Conservation (phyloP, 129 eudicot genomes). For the Scalesia atractyloides region DNA sequence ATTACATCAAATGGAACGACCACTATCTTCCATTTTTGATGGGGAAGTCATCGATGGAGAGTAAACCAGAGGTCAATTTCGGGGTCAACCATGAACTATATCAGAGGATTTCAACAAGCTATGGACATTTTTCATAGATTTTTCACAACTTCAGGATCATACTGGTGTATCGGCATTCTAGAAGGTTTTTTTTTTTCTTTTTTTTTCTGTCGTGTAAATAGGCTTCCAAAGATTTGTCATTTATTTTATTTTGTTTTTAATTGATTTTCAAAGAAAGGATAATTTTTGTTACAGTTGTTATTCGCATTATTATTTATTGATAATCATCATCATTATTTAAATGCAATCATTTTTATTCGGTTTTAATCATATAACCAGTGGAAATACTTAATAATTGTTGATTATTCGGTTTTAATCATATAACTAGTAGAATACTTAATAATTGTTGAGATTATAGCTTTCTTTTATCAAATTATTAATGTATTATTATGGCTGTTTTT, state of each 20-base stretch:
- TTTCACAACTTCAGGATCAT: slow-evolving; percentile 41
- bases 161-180: slow-evolving; percentile 52
- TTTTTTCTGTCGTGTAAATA: too few species aligned
- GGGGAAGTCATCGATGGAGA: slow-evolving; percentile 46
- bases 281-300: slow-evolving; percentile 7
- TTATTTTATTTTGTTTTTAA: slow-evolving; percentile 15
- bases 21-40: slow-evolving; percentile 58
- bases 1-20: slow-evolving; percentile 71
- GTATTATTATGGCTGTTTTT: background rate
- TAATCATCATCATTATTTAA: background rate
- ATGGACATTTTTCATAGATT: slow-evolving; percentile 61
- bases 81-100: slow-evolving; percentile 19
- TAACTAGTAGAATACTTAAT: background rate
- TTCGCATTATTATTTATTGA: background rate
- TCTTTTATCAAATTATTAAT: background rate
- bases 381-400: background rate
- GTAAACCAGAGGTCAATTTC: slow-evolving; percentile 45
- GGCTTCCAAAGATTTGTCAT: slow-evolving; percentile 35
- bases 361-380: background rate
- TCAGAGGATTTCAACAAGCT: slow-evolving; percentile 51
- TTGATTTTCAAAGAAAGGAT: slow-evolving; percentile 31
- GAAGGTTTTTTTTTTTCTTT: slow-evolving; percentile 17
- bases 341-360: background rate
- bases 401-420: background rate
- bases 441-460: background rate